Conservation (phyloP, 1,284 basidiomycete species). For the Tetrapyrgos nigripes region DNA sequence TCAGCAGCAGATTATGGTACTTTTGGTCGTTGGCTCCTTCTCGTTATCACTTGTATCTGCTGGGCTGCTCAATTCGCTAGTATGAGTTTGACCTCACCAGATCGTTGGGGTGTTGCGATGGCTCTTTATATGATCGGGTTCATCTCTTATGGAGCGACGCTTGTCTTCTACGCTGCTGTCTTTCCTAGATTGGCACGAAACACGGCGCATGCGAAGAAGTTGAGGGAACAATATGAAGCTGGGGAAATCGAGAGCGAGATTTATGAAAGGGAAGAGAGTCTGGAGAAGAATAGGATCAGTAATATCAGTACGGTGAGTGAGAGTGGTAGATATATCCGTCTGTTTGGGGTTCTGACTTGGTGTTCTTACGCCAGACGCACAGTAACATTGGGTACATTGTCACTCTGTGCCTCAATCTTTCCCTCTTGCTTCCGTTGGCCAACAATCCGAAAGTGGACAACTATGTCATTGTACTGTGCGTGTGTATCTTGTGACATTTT, state of each 20-base stretch:
- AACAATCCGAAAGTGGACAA: conserved; percentile 75
- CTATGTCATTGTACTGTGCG: conserved; percentile 69
- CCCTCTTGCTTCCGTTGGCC: conserved; percentile 74
- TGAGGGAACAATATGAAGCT: conserved; percentile 63
- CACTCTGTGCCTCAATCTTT: conserved; percentile 71
- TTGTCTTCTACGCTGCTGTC: conserved; percentile 83
- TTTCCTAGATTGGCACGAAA: conserved; percentile 87
- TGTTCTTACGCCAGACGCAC: conserved; percentile 57
- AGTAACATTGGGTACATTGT: conserved; percentile 79
- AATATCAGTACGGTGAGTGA: conserved; percentile 80
- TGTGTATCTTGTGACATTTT: background rate
- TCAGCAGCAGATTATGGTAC: conserved; percentile 84
- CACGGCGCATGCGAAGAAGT: conserved; percentile 67
- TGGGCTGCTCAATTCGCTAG: conserved; percentile 84
- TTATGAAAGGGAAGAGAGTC: conserved; percentile 78
- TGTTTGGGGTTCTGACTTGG: conserved; percentile 17
- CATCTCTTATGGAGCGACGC: conserved; percentile 76
- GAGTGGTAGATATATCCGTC: background rate
- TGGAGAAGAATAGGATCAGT: conserved; percentile 86
- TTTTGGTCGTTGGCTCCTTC: conserved; percentile 79
- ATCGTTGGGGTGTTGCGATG: conserved; percentile 79
- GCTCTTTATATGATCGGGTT: conserved; percentile 84
- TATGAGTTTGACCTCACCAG: conserved; percentile 71
- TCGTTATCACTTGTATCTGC: conserved; percentile 74
- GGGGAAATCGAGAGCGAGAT: conserved; percentile 65